Conservation (phyloP, 108 stramenopile genomes). For the Pseudonitzschia delicatissima region DNA sequence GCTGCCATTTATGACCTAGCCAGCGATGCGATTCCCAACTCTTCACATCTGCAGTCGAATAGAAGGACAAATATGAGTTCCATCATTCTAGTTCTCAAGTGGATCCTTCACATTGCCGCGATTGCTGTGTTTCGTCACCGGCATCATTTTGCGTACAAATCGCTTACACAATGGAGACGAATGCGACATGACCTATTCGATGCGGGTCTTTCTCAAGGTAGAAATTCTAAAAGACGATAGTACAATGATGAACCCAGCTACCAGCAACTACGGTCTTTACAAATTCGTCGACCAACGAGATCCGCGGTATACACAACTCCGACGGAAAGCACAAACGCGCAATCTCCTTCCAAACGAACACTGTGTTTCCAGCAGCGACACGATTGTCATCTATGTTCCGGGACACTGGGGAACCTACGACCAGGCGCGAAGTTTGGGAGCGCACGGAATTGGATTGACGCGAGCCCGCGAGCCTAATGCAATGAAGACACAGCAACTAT, state of each 20-base stretch:
- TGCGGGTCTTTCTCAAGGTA: constrained; percentile 22
- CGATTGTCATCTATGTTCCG: constrained; percentile 71
- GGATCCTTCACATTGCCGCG: not conserved
- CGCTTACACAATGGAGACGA: constrained; percentile 47
- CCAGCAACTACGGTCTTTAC: constrained; percentile 50
- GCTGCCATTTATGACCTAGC: too few relatives aligned
- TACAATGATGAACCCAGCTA: constrained; percentile 3
- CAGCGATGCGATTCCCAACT: too few relatives aligned
- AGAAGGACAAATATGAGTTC: too few relatives aligned
- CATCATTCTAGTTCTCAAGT: too few relatives aligned
- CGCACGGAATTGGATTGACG: constrained; percentile 77
- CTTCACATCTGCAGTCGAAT: too few relatives aligned
- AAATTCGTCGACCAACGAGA: constrained; percentile 79
- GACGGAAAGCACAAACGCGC: not conserved
- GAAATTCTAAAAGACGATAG: not conserved
- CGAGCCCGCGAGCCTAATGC: not conserved
- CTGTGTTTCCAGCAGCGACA: not conserved
- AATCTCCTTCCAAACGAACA: not conserved
- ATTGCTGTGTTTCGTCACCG: constrained; percentile 14
- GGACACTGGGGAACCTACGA: constrained; percentile 78
- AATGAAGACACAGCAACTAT: not conserved
- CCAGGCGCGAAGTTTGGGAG: constrained; percentile 73
- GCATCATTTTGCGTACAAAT: constrained; percentile 19
- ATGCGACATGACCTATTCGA: constrained; percentile 75
- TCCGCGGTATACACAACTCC: constrained; percentile 35